Base-by-base conservation (phyloP, 2,329 filamentous ascomycete genomes). In the Aspergillus hortae region DNA sequence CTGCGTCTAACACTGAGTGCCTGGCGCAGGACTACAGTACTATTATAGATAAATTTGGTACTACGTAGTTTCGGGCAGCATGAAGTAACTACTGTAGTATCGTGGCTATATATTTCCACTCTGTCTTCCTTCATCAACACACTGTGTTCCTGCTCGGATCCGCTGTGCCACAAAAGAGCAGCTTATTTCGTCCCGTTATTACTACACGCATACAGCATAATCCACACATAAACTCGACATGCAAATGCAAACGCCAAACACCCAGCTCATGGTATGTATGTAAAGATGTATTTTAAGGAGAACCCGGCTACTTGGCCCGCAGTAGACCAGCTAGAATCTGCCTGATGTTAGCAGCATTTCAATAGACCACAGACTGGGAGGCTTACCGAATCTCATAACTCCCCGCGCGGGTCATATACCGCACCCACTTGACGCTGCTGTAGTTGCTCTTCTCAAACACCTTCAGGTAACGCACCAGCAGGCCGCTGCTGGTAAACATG, bases 381-480 rank as follows among this genome's bases (percentile, higher is more conserved):
- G 43, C 68, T 41, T 70, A 95, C 87, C 91, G 81, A 69, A 99
- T 96, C 76, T 99, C 94, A 73, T 99, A 99, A 72, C 91, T 96
- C 25, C 94, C 94, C 14, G 92, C 94, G 60, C 92, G 85, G 15
- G 94, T 99, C 94, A 99, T 97, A 74, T 99, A 99, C 63, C 94
- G 80, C 63, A 99, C 94, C 94, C 94, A 99, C 74, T 99, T 99
- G 45, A 99, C 94, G 67, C 91, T 96, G 57, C 89, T 95, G 71
- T 99, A 99, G 73, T 97, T 97, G 73, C 84, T 94, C 85, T 99
- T 99, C 77, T 99, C 94, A 76, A 99, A 99, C 1, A 99, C 94
- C 76, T 99, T 99, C 52, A 99, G 75, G 71, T 99, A 99, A 46
- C 95, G 80, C 52, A 99, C 94, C 58, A 99, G 69, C 67, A 99